phyloP scores from a whole-genome alignment of 768 basidiomycete genomes.

The Amanita subjunquillea region DNA sequence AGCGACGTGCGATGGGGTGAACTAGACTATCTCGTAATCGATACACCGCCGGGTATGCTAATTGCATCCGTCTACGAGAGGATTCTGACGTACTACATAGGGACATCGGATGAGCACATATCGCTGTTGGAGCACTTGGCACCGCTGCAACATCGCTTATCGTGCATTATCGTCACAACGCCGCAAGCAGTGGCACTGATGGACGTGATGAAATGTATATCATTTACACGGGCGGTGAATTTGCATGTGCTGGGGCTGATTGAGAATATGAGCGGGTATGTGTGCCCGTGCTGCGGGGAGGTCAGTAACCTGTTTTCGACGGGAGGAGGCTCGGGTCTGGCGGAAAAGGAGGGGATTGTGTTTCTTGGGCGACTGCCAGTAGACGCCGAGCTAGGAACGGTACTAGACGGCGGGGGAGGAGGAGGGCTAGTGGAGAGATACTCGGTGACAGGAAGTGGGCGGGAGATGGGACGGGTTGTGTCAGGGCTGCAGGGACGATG shows the following conservation, averaged over 20 bases:
- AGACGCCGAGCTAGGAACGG: constrained; percentile 79
- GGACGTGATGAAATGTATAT: constrained; percentile 93
- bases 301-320: constrained; percentile 91
- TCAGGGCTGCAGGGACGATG: constrained; percentile 10
- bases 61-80: constrained; percentile 12
- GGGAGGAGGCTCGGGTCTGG: constrained; percentile 88
- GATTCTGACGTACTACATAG: constrained; percentile 28
- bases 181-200: constrained; percentile 94
- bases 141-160: constrained; percentile 67
- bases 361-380: constrained; percentile 90
- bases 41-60: constrained; percentile 87
- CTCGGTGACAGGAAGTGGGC: constrained; percentile 54
- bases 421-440: constrained; percentile 48
- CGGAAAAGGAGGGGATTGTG: constrained; percentile 53
- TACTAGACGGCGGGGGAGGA: constrained; percentile 58
- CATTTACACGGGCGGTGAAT: constrained; percentile 83
- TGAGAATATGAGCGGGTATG: constrained; percentile 99
- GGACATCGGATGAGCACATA: constrained; percentile 97
- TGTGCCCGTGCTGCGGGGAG: constrained; percentile 95
- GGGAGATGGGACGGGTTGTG: constrained; percentile 55
- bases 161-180: constrained; percentile 89
- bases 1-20: constrained; percentile 94
- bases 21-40: constrained; percentile 85
- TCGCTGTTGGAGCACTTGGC: constrained; percentile 91
- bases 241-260: constrained; percentile 86